Conservation (phyloP, 2,329 filamentous ascomycete genomes). For the Cadophora sp. region DNA sequence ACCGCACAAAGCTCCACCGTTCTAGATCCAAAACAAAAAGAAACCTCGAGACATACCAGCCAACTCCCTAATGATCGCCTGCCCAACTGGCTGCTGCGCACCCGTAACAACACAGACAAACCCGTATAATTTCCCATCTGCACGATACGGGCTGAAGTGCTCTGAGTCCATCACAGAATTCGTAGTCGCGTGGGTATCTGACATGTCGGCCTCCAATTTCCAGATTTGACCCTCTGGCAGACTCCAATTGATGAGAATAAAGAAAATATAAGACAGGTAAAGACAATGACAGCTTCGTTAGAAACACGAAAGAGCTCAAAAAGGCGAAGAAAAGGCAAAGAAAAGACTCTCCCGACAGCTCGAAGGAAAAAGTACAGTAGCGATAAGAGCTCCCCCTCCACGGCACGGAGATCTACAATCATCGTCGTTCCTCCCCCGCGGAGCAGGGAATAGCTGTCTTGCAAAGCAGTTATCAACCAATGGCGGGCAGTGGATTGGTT, state of each 20-base stretch:
- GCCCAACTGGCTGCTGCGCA: slow-evolving; percentile 64
- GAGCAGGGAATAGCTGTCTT: slow-evolving; percentile 7
- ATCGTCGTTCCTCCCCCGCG: slow-evolving; percentile 1
- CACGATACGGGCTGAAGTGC: slow-evolving; percentile 41
- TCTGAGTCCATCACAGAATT: slow-evolving; percentile 33
- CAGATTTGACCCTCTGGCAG: neutral
- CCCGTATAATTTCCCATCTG: slow-evolving; percentile 55
- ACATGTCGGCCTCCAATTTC: slow-evolving; percentile 2
- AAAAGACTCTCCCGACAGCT: neutral
- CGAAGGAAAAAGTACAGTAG: neutral
- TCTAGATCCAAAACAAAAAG: neutral
- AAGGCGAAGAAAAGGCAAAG: neutral
- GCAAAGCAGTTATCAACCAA: neutral
- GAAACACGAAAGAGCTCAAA: neutral
- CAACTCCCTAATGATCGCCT: slow-evolving; percentile 64
- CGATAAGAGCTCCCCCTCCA: slow-evolving; percentile 20
- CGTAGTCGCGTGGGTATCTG: neutral
- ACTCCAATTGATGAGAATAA: neutral
- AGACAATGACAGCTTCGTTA: neutral
- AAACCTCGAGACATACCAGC: slow-evolving; percentile 53
- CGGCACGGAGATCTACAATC: slow-evolving; percentile 20
- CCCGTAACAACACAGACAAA: slow-evolving; percentile 71
- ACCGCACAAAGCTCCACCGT: neutral
- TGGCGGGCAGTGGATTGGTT: slow-evolving; percentile 1
- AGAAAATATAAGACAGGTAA: neutral